These are phyloP conservation scores for Pseudophaeomoniella oleicola DNA, from an alignment of 2,329 filamentous ascomycete genomes.

Conservation along the genomic window DNA sequence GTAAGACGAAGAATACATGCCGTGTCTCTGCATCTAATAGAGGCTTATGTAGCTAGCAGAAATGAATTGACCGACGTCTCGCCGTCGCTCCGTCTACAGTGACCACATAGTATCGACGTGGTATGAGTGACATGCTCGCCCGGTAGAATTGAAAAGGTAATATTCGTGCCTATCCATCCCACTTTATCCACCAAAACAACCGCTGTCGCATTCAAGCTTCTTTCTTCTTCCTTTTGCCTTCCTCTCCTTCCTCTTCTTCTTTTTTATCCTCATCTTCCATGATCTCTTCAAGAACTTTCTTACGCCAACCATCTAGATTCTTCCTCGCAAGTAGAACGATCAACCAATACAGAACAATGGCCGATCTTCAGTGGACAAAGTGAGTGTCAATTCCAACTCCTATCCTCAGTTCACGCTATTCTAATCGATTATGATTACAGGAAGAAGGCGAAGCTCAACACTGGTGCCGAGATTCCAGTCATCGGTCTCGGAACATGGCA, in stretches of 20 bases:
- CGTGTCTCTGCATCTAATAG: too few relatives aligned
- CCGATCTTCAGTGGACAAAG: conserved; percentile 9
- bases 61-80: too few relatives aligned
- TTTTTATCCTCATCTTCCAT: conserved; percentile 1
- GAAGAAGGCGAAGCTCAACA: conserved; percentile 21
- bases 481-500: conserved; percentile 71
- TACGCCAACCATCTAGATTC: conserved; percentile 1
- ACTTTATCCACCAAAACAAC: neutral
- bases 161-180: too few relatives aligned
- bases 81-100: too few relatives aligned
- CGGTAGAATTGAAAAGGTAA: too few relatives aligned
- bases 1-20: too few relatives aligned
- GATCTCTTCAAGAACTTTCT: conserved; percentile 1
- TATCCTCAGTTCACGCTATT: neutral
- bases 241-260: conserved; percentile 2
- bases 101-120: too few relatives aligned
- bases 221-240: neutral
- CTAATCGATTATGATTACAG: conserved; percentile 3
- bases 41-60: too few relatives aligned
- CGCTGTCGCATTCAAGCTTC: neutral
- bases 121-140: too few relatives aligned
- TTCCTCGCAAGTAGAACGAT: conserved; percentile 7
- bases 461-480: conserved; percentile 32
- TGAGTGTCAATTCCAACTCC: conserved; percentile 1
- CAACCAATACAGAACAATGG: conserved; percentile 5